phyloP scores from a whole-genome alignment of 768 basidiomycete species.

The Auriscalpium vulgare region DNA sequence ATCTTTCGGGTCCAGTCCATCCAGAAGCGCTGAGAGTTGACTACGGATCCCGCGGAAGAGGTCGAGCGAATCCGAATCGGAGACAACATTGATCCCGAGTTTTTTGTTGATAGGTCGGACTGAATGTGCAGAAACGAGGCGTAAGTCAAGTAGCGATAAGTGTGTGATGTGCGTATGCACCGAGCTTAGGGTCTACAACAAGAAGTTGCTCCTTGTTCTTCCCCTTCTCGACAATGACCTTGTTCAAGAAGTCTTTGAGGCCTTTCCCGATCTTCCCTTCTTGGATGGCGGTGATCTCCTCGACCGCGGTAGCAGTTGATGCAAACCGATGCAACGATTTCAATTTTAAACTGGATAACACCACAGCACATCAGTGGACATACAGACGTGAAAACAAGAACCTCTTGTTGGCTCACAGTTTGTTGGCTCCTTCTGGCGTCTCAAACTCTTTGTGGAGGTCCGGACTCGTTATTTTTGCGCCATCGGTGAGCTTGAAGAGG shows the following conservation, averaged over 20 bases:
- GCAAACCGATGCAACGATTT: conserved; percentile 95
- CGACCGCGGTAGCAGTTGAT: conserved; percentile 93
- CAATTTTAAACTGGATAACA: conserved; percentile 68
- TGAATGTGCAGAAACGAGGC: background rate
- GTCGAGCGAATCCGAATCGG: conserved; percentile 57
- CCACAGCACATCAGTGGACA: background rate
- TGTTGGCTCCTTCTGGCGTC: conserved; percentile 85
- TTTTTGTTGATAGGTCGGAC: conserved; percentile 78
- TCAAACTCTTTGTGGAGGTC: conserved; percentile 91
- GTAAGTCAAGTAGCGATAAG: no score
- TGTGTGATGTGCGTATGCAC: conserved; percentile 35
- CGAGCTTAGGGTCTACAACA: conserved; percentile 86
- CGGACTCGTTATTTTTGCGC: conserved; percentile 78
- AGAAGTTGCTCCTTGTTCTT: conserved; percentile 81
- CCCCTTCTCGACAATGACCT: conserved; percentile 80
- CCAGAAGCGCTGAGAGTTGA: conserved; percentile 80
- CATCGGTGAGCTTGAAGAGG: conserved; percentile 91
- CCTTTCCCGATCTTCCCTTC: conserved; percentile 90
- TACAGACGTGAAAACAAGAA: background rate
- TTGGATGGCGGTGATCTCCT: conserved; percentile 90
- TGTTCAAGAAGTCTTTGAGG: conserved; percentile 87
- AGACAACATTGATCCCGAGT: conserved; percentile 77
- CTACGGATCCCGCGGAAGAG: conserved; percentile 93
- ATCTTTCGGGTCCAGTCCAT: conserved; percentile 89
- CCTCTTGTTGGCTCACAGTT: conserved; percentile 56